Evolutionary conservation across 768 basidiomycete genomes (phyloP), one percentile per base, ranked within the genome.

Genomic region (Mycena indigotica): DNA sequence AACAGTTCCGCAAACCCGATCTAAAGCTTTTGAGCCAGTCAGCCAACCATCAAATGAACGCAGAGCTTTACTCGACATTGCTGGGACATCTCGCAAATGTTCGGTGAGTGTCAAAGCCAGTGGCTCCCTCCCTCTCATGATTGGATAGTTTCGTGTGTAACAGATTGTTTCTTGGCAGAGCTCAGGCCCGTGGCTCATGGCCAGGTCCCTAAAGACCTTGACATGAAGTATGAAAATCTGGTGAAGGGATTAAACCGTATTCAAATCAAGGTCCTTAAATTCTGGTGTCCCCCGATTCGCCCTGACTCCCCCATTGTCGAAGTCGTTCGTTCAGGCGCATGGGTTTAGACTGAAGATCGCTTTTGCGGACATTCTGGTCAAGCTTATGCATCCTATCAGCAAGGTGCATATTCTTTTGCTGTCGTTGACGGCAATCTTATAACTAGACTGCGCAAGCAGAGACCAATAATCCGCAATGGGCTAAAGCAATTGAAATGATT

Each of bases 401-500:
- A 94, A 96, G 82, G 93, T 89, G 6, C 39, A 30, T 61, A 19
- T 23, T n/a, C 39, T 29, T 38, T n/a, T 28, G 23, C 46, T 15
- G 29, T 56, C 28, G 28, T 44, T 28, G 21, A 48, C 39, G 16
- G 26, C 54, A 46, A 56, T 49, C 21, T 21, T 19, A 25, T 55
- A 35, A 32, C 24, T 52, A 95, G 91, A 95, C 89, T 35, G 95
- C 93, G 0, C 93, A 95, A 74, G 95, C 93, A 5, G 95, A 98
- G 74, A 94, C 95, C 49, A 97, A 97, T 65, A 89, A 95, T 70
- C 95, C 95, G 0, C 81, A 90, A 63, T 98, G 95, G 95, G 92
- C 88, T 4, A 93, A 92, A 68, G 94, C 95, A 0, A 89, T 95
- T 28, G 89, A 94, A 69, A 75, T 81, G 13, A 91, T 95, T 28